A percentile compares a stretch with the other conserved stretches of the same genome.
Evolutionary conservation across 139 green algal genomes (phyloP).

Genomic region (Klebsormidium nitens): DNA sequence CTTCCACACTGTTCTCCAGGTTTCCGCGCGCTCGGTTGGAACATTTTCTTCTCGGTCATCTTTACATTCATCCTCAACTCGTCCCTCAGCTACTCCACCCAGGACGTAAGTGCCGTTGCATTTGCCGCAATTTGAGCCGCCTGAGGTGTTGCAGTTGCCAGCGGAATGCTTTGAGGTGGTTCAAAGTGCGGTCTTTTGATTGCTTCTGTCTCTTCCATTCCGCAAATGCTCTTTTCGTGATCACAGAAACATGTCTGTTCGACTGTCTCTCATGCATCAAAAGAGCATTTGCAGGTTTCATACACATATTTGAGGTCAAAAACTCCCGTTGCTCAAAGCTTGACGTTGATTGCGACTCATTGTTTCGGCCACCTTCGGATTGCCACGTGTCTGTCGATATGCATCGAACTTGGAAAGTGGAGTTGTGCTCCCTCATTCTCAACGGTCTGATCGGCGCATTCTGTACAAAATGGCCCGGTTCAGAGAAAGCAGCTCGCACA

Average conservation of each 20-base stretch:
- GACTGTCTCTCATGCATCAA: too few species aligned
- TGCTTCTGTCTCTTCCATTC: background rate
- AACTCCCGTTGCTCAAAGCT: too few species aligned
- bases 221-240: too few species aligned
- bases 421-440: too few species aligned
- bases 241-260: too few species aligned
- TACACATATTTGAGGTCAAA: too few species aligned
- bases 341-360: too few species aligned
- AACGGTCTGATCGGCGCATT: too few species aligned
- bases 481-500: too few species aligned
- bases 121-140: background rate
- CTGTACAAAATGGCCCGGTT: too few species aligned
- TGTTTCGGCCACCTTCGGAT: too few species aligned
- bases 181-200: background rate
- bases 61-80: conserved; percentile 29
- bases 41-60: conserved; percentile 29
- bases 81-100: conserved; percentile 34
- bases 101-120: conserved; percentile 15
- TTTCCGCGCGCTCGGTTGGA: conserved; percentile 38
- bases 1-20: background rate
- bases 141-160: background rate
- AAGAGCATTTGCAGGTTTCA: too few species aligned
- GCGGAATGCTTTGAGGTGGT: background rate
- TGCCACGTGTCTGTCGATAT: background rate
- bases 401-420: background rate